Evolutionary conservation across 179 eudicot genomes (phyloP).

Genomic region (Beta corolliflora): DNA sequence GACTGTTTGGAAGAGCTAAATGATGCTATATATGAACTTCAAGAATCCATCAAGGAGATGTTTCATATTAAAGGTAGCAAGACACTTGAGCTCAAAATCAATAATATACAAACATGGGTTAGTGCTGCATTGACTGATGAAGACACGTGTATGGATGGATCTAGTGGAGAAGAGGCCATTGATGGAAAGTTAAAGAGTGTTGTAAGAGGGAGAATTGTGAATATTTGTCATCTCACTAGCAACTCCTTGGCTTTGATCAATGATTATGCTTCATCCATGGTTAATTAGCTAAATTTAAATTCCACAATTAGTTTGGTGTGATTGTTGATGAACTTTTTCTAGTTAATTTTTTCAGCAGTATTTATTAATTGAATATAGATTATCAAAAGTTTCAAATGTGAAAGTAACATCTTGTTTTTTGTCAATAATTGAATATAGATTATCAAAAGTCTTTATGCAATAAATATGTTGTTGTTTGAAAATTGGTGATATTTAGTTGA

Average conservation of each 20-base stretch:
- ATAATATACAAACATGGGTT: slow-evolving; percentile 64
- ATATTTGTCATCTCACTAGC: slow-evolving; percentile 65
- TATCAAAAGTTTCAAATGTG: too few species aligned
- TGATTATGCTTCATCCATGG: slow-evolving; percentile 35
- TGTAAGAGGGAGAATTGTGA: slow-evolving; percentile 42
- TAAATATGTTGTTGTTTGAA: too few species aligned
- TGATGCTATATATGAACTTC: slow-evolving; percentile 30
- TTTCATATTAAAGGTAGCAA: slow-evolving; percentile 7
- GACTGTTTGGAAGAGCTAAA: slow-evolving; percentile 35
- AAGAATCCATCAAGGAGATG: slow-evolving; percentile 27
- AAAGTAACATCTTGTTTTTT: too few species aligned
- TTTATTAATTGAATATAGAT: not conserved
- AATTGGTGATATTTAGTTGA: too few species aligned
- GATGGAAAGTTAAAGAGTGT: slow-evolving; percentile 49
- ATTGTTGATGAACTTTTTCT: not conserved
- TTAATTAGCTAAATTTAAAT: not conserved
- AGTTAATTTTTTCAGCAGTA: not conserved
- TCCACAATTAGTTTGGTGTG: not conserved
- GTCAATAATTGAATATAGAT: too few species aligned
- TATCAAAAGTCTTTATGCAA: too few species aligned
- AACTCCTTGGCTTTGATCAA: slow-evolving; percentile 73
- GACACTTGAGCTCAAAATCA: slow-evolving; percentile 22
- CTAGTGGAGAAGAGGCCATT: slow-evolving; percentile 41
- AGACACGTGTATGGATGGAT: slow-evolving; percentile 65
- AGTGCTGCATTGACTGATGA: slow-evolving; percentile 78